Base-by-base conservation (phyloP, 345 rosid species). In the Boechera divaricarpa region DNA sequence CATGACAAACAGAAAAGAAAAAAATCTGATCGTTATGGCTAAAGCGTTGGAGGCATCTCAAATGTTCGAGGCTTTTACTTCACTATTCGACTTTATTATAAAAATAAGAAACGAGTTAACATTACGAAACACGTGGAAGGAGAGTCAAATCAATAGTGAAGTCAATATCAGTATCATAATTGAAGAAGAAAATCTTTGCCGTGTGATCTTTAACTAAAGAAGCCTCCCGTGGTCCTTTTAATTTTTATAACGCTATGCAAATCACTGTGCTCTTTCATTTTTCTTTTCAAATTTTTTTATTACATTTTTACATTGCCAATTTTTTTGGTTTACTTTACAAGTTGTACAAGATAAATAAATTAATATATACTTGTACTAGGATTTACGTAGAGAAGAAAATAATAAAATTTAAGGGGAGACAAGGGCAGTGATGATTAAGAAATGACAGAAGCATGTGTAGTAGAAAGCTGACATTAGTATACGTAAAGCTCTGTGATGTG, bases 141-240 rank as follows among this genome's bases (percentile, higher is more conserved):
- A 63, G 79, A 63, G 79, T 62, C 72, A 69, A 79, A 56, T 69
- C 76, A 64, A 31, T 47, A 69, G 70, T 42, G 66, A 55, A 69
- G 82, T 81, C 84, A 74, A 69, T 54, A 74, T 77, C 81, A 74
- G 18, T 29, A 73, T 81, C 76, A 74, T 74, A 72, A 72, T 59
- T 67, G 77, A 52, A 67, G 65, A 66, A 69, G 71, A 69, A 73
- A 39, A 79, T 79, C 79, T 79, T 74, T 77, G 79, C 73, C 82
- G 84, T 81, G 84, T 59, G 78, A 65, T 74, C 35, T 63, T 74
- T 38, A 74, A 26, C 79, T 29, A 35, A 65, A 49, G 16, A 49
- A 64, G 18, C n/a, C 67, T 8, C 55, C 62, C 81, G 77, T 71
- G 72, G 61, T 29, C 67, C 62, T 72, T 36, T 4, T 41, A 31